Percentiles rank a stretch among this genome's conserved stretches.
These are phyloP conservation scores for Lyophyllum atratum DNA, from an alignment of 768 basidiomycete species.

Conservation along the genomic window DNA sequence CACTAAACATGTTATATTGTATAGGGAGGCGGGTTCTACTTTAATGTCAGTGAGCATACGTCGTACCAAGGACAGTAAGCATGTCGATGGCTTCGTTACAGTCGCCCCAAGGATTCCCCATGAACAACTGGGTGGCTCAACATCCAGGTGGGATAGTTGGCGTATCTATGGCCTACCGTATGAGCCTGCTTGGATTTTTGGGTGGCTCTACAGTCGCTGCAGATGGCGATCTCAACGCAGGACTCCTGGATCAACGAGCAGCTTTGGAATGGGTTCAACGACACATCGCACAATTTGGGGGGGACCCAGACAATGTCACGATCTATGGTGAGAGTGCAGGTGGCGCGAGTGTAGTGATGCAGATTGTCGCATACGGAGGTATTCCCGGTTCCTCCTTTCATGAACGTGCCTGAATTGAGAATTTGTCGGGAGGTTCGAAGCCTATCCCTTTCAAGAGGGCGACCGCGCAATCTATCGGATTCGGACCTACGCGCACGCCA, in stretches of 20 bases:
- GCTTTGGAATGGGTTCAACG: slow-evolving; percentile 42
- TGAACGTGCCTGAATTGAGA: background rate
- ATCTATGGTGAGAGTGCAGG: background rate
- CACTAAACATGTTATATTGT: background rate
- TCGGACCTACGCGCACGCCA: slow-evolving; percentile 34
- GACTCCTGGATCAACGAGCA: slow-evolving; percentile 42
- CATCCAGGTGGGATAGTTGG: slow-evolving; percentile 32
- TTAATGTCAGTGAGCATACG: background rate
- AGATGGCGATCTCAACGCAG: slow-evolving; percentile 41
- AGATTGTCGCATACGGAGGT: slow-evolving; percentile 45
- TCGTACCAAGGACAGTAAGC: background rate
- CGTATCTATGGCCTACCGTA: slow-evolving; percentile 35
- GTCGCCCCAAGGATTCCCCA: slow-evolving; percentile 48
- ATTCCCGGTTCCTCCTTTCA: background rate
- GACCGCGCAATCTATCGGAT: slow-evolving; percentile 46
- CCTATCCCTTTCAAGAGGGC: slow-evolving; percentile 40
- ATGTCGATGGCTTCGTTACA: slow-evolving; percentile 6
- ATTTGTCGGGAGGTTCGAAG: slow-evolving; percentile 26
- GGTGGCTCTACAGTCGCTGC: slow-evolving; percentile 29
- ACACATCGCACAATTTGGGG: slow-evolving; percentile 37
- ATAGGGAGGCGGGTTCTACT: background rate
- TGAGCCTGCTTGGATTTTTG: slow-evolving; percentile 30
- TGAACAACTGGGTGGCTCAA: slow-evolving; percentile 49
- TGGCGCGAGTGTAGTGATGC: slow-evolving; percentile 35
- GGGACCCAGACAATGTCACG: slow-evolving; percentile 26